Percentiles rank a stretch among this genome's conserved stretches.
phyloP scores from a whole-genome alignment of 1,284 basidiomycete genomes.

The Mycena citricolor region DNA sequence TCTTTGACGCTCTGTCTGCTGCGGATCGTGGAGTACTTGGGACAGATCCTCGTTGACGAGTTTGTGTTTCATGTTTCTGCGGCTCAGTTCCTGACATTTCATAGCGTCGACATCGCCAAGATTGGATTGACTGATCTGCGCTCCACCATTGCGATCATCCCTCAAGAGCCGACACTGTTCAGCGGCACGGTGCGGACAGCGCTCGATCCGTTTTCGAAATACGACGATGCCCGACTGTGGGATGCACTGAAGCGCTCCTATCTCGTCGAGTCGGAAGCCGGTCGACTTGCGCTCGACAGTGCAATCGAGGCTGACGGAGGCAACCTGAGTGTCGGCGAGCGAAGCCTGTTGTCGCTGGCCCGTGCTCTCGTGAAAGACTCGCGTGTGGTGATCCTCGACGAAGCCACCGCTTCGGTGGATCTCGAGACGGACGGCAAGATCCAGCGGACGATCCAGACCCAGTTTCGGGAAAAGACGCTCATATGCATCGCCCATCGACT shows the following conservation, averaged over 20 bases:
- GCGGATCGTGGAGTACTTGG: conserved; percentile 43
- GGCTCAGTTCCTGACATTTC: conserved; percentile 37
- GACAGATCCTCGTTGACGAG: conserved; percentile 42
- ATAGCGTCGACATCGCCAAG: conserved; percentile 51
- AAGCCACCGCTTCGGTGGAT: conserved; percentile 65
- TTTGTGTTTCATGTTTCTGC: conserved; percentile 41
- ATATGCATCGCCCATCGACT: conserved; percentile 71
- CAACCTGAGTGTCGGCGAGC: conserved; percentile 65
- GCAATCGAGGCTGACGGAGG: conserved; percentile 63
- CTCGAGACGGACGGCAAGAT: conserved; percentile 73
- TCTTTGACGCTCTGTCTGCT: conserved; percentile 41
- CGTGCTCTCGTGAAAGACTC: conserved; percentile 63
- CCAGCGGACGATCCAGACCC: conserved; percentile 65
- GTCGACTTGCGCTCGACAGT: conserved; percentile 53
- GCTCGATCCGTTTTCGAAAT: conserved; percentile 65
- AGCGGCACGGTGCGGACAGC: conserved; percentile 61
- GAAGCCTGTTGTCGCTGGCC: conserved; percentile 69
- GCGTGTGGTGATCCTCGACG: conserved; percentile 63
- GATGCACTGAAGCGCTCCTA: conserved; percentile 61
- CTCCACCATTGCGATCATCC: conserved; percentile 50
- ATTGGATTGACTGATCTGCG: conserved; percentile 51
- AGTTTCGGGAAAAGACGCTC: conserved; percentile 65
- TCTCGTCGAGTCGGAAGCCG: conserved; percentile 39
- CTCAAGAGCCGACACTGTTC: conserved; percentile 56
- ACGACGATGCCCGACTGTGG: conserved; percentile 60